Evolutionary conservation across 1,284 basidiomycete genomes (phyloP).

Genomic region (Moniliella sp.): DNA sequence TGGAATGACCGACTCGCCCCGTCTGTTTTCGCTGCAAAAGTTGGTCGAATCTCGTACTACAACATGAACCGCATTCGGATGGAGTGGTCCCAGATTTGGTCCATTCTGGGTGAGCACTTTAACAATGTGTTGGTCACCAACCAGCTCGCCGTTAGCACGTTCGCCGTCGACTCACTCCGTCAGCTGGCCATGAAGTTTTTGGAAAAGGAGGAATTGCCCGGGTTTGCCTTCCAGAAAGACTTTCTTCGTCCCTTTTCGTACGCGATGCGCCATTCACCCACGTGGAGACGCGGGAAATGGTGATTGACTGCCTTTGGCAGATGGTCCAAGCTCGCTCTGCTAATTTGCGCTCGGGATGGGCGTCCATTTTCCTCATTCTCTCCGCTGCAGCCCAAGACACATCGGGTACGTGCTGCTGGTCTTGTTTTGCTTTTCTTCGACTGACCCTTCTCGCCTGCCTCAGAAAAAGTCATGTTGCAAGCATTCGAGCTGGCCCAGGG

Average conservation of each 20-base stretch:
- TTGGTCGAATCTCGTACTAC: constrained; percentile 98
- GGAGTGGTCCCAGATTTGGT: constrained; percentile 96
- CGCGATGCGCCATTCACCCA: constrained; percentile 92
- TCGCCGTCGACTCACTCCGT: constrained; percentile 87
- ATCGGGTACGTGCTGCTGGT: constrained; percentile 36
- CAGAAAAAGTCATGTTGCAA: constrained; percentile 68
- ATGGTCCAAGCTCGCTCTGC: constrained; percentile 89
- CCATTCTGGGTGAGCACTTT: constrained; percentile 92
- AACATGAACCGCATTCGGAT: constrained; percentile 96
- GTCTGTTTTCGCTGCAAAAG: constrained; percentile 92
- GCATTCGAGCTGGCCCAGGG: constrained; percentile 89
- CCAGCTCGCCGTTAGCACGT: constrained; percentile 86
- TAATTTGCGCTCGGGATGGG: constrained; percentile 93
- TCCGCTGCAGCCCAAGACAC: constrained; percentile 82
- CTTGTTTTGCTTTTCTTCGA: neutral
- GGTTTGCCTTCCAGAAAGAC: constrained; percentile 99
- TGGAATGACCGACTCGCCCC: constrained; percentile 62
- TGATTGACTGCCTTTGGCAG: constrained; percentile 41
- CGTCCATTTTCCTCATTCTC: constrained; percentile 96
- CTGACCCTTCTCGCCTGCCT: neutral
- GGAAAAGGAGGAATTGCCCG: constrained; percentile 89
- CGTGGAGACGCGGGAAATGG: constrained; percentile 88
- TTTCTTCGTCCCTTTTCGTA: constrained; percentile 95
- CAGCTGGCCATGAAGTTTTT: constrained; percentile 95
- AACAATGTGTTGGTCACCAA: constrained; percentile 97